Evolutionary conservation across 225 moss, liverwort and hornwort species (phyloP).

Genomic region (Physcomitrium patens): DNA sequence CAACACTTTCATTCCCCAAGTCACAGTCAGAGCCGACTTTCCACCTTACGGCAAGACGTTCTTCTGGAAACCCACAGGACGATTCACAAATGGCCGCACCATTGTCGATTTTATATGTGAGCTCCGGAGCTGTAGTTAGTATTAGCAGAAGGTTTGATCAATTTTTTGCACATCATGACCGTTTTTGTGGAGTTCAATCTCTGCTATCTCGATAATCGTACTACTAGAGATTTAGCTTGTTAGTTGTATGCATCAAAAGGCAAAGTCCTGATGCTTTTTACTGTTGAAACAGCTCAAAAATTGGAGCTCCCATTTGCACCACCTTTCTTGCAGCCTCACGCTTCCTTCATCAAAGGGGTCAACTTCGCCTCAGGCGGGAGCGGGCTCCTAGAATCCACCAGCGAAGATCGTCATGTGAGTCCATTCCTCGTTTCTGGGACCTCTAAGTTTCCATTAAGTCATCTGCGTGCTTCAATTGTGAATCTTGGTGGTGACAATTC

Average conservation of each 20-base stretch:
- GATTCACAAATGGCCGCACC: slow-evolving; percentile 43
- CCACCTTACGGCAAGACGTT: slow-evolving; percentile 43
- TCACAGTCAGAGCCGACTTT: slow-evolving; percentile 22
- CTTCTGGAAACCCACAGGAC: slow-evolving; percentile 41
- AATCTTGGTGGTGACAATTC: no score
- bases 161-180: background rate
- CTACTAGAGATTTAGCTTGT: background rate
- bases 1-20: slow-evolving; percentile 34
- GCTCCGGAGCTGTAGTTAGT: background rate
- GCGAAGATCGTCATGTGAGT: background rate
- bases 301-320: slow-evolving; percentile 49
- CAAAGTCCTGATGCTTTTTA: background rate
- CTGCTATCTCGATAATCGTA: no score
- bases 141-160: no score
- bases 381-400: slow-evolving; percentile 58
- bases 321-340: slow-evolving; percentile 44
- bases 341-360: slow-evolving; percentile 40
- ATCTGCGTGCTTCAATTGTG: no score
- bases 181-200: no score
- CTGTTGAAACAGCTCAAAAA: slow-evolving; percentile 37
- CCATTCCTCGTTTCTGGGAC: no score
- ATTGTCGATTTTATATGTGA: slow-evolving; percentile 35
- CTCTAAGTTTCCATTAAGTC: no score
- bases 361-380: slow-evolving; percentile 63
- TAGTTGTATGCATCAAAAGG: no score